Evolutionary conservation across 2,329 filamentous ascomycete genomes (phyloP), one percentile per base, ranked within the genome.

Genomic region (Fusarium heterosporum): DNA sequence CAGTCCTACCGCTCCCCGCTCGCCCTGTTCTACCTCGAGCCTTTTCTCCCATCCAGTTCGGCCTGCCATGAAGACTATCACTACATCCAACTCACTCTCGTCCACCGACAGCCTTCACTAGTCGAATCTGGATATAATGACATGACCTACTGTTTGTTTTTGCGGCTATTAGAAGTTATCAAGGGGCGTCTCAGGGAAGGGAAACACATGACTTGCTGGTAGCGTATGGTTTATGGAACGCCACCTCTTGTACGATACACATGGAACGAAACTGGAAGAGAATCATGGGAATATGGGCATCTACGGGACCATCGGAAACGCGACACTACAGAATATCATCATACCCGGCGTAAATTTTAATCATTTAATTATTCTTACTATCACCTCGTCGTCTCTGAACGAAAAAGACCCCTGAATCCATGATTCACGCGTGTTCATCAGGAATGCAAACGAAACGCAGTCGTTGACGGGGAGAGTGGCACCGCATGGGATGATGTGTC

Each of bases 91-190:
- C 30, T 70, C 65, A 12, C 51, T 70, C 42, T 69, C 68, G 19
- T 73, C 71, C 14, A 71, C 71, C 19, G 71, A 73, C 17, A 73
- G 71, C 34, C 48, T 73, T 17, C 51, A 51, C n/a, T 73, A 19
- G 64, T 45, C 14, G 28, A 40, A 28, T 25, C 17, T 26, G 12
- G 26, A 26, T 19, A 43, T 17, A 40, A 40, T 26, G 38, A 41
- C 29, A 19, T 13, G 10, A 46, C 50, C 8, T 29, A 49, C 34
- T 39, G 45, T 47, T 61, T 60, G 30, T 40, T 40, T 55, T 64
- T 55, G 26, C 28, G 12, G 52, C 34, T 40, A 43, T 47, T 61
- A 17, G 26, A 55, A 17, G 41, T 45, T 51, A 40, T n/a, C n/a
- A 17, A 17, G 52, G 50, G 49, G 66, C 58, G 62, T 67, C 49